Evolutionary conservation across 352 stramenopile species (phyloP).

Genomic region (Phytophthora foliorum): DNA sequence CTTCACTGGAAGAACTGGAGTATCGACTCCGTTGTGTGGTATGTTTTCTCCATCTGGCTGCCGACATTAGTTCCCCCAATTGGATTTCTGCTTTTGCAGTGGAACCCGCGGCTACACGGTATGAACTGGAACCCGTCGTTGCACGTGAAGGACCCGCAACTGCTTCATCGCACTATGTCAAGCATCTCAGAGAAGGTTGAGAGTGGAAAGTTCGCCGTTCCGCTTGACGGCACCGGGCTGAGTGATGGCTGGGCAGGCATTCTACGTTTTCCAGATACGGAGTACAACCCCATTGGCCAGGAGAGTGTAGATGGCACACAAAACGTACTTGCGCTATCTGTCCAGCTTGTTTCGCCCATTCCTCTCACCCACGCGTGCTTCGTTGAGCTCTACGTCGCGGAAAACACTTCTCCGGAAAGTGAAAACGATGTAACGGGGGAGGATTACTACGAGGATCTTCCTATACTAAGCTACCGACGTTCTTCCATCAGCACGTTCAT

Average conservation of each 20-base stretch:
- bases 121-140: constrained; percentile 75
- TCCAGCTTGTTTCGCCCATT: constrained; percentile 73
- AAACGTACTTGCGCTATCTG: constrained; percentile 81
- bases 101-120: constrained; percentile 82
- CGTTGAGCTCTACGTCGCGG: constrained; percentile 79
- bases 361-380: constrained; percentile 78
- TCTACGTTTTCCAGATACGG: constrained; percentile 76
- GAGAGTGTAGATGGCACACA: constrained; percentile 68
- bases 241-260: constrained; percentile 79
- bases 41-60: constrained; percentile 84
- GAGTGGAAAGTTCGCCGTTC: constrained; percentile 38
- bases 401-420: constrained; percentile 49
- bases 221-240: constrained; percentile 45
- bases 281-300: constrained; percentile 72
- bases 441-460: constrained; percentile 65
- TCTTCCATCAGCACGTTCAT: constrained; percentile 83
- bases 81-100: constrained; percentile 86
- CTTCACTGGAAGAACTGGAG: constrained; percentile 70
- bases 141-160: constrained; percentile 56
- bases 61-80: constrained; percentile 77
- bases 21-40: constrained; percentile 84
- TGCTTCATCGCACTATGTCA: constrained; percentile 43
- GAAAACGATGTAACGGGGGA: constrained; percentile 64
- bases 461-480: constrained; percentile 54
- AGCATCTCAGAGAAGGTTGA: constrained; percentile 62